Conservation (phyloP, 1,139 yeast species). For the Zhuliangozyma parablackwelliae region DNA sequence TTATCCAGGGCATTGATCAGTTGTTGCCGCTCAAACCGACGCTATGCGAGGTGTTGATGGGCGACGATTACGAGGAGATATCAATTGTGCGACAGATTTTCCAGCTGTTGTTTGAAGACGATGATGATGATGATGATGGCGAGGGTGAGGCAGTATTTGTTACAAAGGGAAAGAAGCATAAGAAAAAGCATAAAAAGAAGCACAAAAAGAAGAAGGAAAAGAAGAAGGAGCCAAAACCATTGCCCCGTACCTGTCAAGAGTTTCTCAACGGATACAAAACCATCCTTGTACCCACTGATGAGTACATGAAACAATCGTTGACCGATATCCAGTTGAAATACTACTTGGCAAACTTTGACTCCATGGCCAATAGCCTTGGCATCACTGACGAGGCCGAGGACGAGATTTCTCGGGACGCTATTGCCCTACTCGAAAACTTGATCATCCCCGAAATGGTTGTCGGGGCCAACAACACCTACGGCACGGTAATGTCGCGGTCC, state of each 20-base stretch:
- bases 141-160: neutral
- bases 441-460: slow-evolving; percentile 25
- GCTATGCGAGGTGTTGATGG: slow-evolving; percentile 37
- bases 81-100: slow-evolving; percentile 27
- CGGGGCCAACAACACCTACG: slow-evolving; percentile 29
- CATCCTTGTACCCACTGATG: slow-evolving; percentile 34
- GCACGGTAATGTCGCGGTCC: slow-evolving; percentile 5
- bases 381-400: slow-evolving; percentile 27
- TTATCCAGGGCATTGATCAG: slow-evolving; percentile 66
- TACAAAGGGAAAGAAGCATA: neutral
- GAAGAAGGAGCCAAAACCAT: slow-evolving; percentile 2
- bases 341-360: slow-evolving; percentile 25
- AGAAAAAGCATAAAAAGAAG: slow-evolving; percentile 1
- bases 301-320: slow-evolving; percentile 21
- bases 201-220: slow-evolving; percentile 10
- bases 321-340: slow-evolving; percentile 24
- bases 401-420: slow-evolving; percentile 29
- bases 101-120: slow-evolving; percentile 24
- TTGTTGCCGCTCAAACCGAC: slow-evolving; percentile 42
- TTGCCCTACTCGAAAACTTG: slow-evolving; percentile 21
- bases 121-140: slow-evolving; percentile 1
- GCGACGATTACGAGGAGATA: slow-evolving; percentile 22
- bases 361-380: slow-evolving; percentile 3
- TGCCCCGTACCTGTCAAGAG: slow-evolving; percentile 25
- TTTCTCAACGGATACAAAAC: slow-evolving; percentile 27